Evolutionary conservation across 176 grass and related monocot genomes (phyloP), one percentile per base, ranked within the genome.

Genomic region (Dactylis glomerata): DNA sequence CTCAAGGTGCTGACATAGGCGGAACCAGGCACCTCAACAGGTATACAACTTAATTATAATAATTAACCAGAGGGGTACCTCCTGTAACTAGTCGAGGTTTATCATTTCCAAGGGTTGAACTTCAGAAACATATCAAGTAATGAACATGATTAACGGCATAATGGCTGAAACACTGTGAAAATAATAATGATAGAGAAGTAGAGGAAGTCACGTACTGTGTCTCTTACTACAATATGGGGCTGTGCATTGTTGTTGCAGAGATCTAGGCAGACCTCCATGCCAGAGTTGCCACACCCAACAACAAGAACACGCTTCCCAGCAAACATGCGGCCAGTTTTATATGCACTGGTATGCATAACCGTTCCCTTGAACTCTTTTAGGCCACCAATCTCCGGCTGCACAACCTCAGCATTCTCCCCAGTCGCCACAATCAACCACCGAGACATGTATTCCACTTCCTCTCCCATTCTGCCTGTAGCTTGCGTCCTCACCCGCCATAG

Each of bases 191-290:
- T 56, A 68, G 68, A 85, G 56, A 65, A 55, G 68, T 56, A 81
- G 61, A 88, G 52, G 50, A 65, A 62, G 83, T 84, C 78, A 92
- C 92, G 55, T 77, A 99, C 97, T 83, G 84, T 57, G 52, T 99
- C 97, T 89, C 93, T 82, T 72, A 99, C 92, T 40, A 94, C 92
- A 80, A 99, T 92, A 90, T 86, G 84, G 13, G 97, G 93, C 19
- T 77, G 49, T 38, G 84, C 93, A 91, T 84, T 94, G 91, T 96
- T 82, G 65, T 94, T 92, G 91, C 93, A 96, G 69, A 99, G 90
- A 77, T 99, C 96, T 81, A 99, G 77, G 87, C 93, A 96, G 34
- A 99, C 96, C 72, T 99, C 96, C 96, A 99, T 99, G 65, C 96
- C 96, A 26, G 96, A 99, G 31, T 99, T 99, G 64, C 96, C 96